Evolutionary conservation across 208 protist species (phyloP), one percentile per base, ranked within the genome.

Genomic region (Acanthamoeba lenticulata): DNA sequence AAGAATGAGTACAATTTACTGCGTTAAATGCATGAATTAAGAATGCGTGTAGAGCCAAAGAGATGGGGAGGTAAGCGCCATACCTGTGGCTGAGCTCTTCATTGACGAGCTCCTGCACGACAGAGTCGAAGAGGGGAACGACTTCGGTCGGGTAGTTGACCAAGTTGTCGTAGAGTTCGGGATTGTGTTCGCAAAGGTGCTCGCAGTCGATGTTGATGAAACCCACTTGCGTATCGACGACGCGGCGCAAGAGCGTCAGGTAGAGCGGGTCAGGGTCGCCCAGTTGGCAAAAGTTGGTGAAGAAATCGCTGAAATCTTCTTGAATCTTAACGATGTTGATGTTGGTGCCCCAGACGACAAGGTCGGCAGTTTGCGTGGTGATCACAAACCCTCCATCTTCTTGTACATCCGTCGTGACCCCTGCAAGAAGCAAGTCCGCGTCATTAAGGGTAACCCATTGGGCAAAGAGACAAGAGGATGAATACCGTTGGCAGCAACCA

Each of bases 261-360:
- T 94, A 96, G 42, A 88, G 86, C 52, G 40, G 44, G 21, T 83
- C 32, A 21, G 15, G 1, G 27, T 60, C 13, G n/a, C 44, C 65
- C 29, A 89, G 55, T 15, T 94, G 44, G 29, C 40, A 40, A 89
- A 96, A 97, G 9, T 93, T 74, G 27, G 65, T 27, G 47, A 98
- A 90, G 89, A 98, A 98, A 11, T 93, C 57, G 38, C 65, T 60
- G 89, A 97, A 97, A 29, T 57, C 36, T 17, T 65, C 21, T 27
- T 85, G 45, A 6, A 94, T 90, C 40, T 96, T 93, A 9, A 93
- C 27, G 7, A 97, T 88, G 72, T 96, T 94, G 7, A 98, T 92
- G 44, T 60, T 97, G 11, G 97, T 98, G 27, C 97, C 97, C 97
- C 97, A 98, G 79, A 98, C 94, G 40, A 96, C 67, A 27, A 77